These are phyloP conservation scores for Pelargonium australe DNA, from an alignment of 441 rosid species.

Conservation along the genomic window DNA sequence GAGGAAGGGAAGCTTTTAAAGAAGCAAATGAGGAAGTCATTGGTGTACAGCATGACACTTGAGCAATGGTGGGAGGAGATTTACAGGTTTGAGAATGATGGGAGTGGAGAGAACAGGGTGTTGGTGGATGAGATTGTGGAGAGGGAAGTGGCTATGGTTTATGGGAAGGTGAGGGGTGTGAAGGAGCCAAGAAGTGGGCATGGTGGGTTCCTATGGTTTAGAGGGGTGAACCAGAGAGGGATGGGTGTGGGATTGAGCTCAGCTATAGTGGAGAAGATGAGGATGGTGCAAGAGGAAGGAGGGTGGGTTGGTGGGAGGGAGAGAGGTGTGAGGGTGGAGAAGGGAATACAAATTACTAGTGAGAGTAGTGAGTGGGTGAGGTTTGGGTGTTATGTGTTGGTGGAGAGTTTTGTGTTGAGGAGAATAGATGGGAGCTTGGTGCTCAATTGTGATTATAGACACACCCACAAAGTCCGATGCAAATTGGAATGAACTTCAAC, in stretches of 20 bases:
- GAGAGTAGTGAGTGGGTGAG: slow-evolving; percentile 9
- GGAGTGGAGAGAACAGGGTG: slow-evolving; percentile 18
- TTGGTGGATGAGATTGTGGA: slow-evolving; percentile 27
- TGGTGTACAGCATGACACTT: slow-evolving; percentile 44
- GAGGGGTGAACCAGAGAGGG: slow-evolving; percentile 15
- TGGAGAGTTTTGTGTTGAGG: slow-evolving; percentile 39
- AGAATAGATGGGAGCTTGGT: slow-evolving; percentile 38
- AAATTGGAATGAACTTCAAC: slow-evolving; percentile 36
- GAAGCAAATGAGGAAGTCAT: slow-evolving; percentile 37
- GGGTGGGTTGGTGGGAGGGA: slow-evolving; percentile 12
- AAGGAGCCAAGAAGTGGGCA: slow-evolving; percentile 22
- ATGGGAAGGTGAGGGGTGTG: slow-evolving; percentile 30
- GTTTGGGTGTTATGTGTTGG: slow-evolving; percentile 15
- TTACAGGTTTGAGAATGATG: slow-evolving; percentile 26
- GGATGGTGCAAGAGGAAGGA: slow-evolving; percentile 33
- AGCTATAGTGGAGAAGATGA: slow-evolving; percentile 46
- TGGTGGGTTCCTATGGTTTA: slow-evolving; percentile 42
- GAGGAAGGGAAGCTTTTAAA: slow-evolving; percentile 27
- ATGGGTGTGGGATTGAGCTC: slow-evolving; percentile 37
- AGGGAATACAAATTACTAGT: slow-evolving; percentile 2
- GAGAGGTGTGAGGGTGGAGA: not conserved
- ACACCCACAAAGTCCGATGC: slow-evolving; percentile 23
- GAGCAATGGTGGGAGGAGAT: slow-evolving; percentile 47
- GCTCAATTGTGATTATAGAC: slow-evolving; percentile 31
- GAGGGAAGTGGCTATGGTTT: slow-evolving; percentile 31